Evolutionary conservation across 805 yeast genomes (phyloP).

Genomic region (Wickerhamia fluorescens): DNA sequence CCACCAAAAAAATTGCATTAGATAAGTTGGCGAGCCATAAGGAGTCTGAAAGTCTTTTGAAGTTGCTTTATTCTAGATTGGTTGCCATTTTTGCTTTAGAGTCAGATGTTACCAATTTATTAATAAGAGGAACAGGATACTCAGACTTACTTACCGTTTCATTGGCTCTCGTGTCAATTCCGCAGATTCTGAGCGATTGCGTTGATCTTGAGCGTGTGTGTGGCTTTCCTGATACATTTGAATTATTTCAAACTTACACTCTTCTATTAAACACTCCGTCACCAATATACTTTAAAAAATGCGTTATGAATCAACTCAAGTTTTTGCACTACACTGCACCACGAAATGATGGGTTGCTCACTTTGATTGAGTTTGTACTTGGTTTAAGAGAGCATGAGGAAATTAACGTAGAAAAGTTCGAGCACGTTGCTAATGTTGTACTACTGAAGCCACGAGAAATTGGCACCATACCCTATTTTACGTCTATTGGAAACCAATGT

Average conservation of each 20-base stretch:
- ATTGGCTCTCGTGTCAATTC: constrained; percentile 35
- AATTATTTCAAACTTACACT: constrained; percentile 54
- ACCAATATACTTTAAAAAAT: constrained; percentile 39
- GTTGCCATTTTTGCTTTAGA: constrained; percentile 26
- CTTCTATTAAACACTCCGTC: constrained; percentile 45
- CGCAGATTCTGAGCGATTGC: constrained; percentile 9
- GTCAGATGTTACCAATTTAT: constrained; percentile 45
- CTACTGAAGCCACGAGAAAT: constrained; percentile 53
- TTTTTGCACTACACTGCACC: constrained; percentile 48
- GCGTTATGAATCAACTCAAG: constrained; percentile 46
- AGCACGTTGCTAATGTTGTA: constrained; percentile 59
- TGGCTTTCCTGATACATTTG: constrained; percentile 54
- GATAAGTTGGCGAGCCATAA: constrained; percentile 1
- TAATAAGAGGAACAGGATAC: constrained; percentile 60
- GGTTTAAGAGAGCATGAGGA: constrained; percentile 73
- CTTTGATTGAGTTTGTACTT: constrained; percentile 67
- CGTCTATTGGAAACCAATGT: constrained; percentile 56
- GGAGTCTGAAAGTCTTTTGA: constrained; percentile 15
- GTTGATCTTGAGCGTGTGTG: constrained; percentile 21
- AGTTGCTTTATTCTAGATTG: constrained; percentile 25
- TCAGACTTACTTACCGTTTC: constrained; percentile 51
- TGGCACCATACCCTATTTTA: constrained; percentile 44
- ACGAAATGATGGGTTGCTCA: constrained; percentile 55
- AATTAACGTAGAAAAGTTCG: constrained; percentile 57
- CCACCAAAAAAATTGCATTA: constrained; percentile 11